Conservation (phyloP, 371 early-diverging fungal species). For the Mortierella sp. region DNA sequence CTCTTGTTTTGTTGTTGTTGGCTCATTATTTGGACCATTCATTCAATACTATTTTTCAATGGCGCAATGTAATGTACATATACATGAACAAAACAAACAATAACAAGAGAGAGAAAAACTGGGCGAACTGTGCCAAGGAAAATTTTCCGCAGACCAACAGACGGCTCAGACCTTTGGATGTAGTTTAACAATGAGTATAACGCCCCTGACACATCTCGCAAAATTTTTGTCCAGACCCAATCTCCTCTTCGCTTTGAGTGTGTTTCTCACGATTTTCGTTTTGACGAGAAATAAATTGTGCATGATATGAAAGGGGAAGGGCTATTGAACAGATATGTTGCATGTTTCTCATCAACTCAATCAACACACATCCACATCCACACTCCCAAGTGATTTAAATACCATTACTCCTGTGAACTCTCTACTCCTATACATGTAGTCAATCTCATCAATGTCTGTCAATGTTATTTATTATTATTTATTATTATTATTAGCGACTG, state of each 20-base stretch:
- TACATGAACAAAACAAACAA: slow-evolving; percentile 3
- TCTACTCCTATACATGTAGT: too few relatives aligned
- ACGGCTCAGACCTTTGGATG: neutral
- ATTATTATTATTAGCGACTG: too few relatives aligned
- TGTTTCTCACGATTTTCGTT: slow-evolving; percentile 5
- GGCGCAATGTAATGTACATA: neutral
- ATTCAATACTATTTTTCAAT: neutral
- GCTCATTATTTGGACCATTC: neutral
- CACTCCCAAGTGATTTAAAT: too few relatives aligned
- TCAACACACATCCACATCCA: too few relatives aligned
- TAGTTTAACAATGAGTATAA: neutral
- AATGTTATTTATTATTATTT: neutral
- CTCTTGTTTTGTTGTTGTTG: neutral
- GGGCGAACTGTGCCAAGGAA: slow-evolving; percentile 7
- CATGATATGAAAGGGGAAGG: neutral
- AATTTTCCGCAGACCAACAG: slow-evolving; percentile 13
- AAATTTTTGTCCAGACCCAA: neutral
- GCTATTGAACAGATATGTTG: too few relatives aligned
- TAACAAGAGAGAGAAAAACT: neutral
- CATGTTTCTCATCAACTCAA: too few relatives aligned
- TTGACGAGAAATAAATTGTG: neutral
- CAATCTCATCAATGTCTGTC: too few relatives aligned
- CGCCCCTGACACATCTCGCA: neutral
- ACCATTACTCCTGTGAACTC: neutral
- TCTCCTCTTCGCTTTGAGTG: neutral